Evolutionary conservation across 805 yeast species (phyloP), one percentile per base, ranked within the genome.

Genomic region (Monosporozyma solicola): DNA sequence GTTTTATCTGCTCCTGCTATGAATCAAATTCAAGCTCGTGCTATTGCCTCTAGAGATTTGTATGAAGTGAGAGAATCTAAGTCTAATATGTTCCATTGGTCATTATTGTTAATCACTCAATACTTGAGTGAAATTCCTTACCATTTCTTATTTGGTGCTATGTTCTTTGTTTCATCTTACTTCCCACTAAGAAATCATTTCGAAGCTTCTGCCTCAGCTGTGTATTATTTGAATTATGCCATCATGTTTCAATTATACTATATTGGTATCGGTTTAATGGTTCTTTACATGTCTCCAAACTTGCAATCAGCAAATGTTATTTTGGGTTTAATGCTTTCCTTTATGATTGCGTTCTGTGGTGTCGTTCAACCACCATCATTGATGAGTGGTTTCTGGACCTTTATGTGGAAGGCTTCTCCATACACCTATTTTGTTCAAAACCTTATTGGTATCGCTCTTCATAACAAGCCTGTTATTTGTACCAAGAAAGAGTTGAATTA

Each of bases 371-470:
- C 75, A 5, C 59, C 55, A 7, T 48, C 70, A 9, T 24, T 64
- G 49, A 67, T 72, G 67, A 77, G 77, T 5, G 66, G 69, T 0
- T 74, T 74, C 60, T 74, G 78, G 78, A 69, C 66, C 1, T 73
- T 70, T 54, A 66, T 73, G 69, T 71, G 68, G 61, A 70, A 68
- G 52, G 64, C 66, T 13, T 71, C 75, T 1, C 79, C 79, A 43
- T 70, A 67, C 57, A 74, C 77, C 1, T 74, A 74, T 57, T 69
- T 69, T 54, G 64, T 74, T 29, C 71, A 72, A 52, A 78, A 78
- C 31, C 65, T 80, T 59, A 64, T 81, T 47, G 71, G 78, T 48
- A 69, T 78, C 47, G 79, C 78, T 55, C 66, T 80, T 56, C 82
- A 79, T 54, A 71, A 72, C 51, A 65, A 72, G 8, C 55, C 64